A percentile compares a stretch with the other conserved stretches of the same genome.
Conservation (phyloP, 306 rosid species). For the Sicyos baderoa region DNA sequence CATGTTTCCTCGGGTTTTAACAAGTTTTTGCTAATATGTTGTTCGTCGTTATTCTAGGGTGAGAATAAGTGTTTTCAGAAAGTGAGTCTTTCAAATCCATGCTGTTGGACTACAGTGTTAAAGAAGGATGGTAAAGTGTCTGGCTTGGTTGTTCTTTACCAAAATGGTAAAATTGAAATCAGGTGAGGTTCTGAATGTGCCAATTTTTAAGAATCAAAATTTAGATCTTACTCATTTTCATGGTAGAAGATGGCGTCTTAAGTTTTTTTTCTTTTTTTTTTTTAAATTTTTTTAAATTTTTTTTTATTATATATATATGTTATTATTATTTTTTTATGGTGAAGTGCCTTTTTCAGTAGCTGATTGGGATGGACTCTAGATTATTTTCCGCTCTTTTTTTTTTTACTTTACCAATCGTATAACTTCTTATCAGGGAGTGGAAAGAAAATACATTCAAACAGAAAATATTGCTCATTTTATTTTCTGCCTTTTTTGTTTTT, state of each 20-base stretch:
- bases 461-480: not conserved
- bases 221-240: not conserved
- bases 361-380: not conserved
- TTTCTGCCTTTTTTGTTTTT: not conserved
- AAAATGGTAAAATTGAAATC: constrained; percentile 65
- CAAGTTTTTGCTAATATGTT: constrained; percentile 25
- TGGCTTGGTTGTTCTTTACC: constrained; percentile 54
- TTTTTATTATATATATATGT: no score
- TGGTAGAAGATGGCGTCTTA: not conserved
- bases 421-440: not conserved
- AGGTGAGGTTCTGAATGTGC: constrained; percentile 44
- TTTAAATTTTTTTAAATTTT: no score
- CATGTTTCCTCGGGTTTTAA: constrained; percentile 18
- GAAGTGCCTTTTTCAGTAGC: not conserved
- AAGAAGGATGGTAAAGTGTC: constrained; percentile 54
- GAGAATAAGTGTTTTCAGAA: constrained; percentile 37
- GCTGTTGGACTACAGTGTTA: constrained; percentile 65
- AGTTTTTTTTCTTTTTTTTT: not conserved
- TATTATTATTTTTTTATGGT: not conserved
- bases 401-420: not conserved
- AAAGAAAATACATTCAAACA: not conserved
- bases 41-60: constrained; percentile 42
- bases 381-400: not conserved
- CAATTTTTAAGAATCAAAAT: constrained; percentile 15
- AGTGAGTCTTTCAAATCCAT: constrained; percentile 50